Base-by-base conservation (phyloP, 2,329 filamentous ascomycete species). In the Allantophomopsis lycopodina region DNA sequence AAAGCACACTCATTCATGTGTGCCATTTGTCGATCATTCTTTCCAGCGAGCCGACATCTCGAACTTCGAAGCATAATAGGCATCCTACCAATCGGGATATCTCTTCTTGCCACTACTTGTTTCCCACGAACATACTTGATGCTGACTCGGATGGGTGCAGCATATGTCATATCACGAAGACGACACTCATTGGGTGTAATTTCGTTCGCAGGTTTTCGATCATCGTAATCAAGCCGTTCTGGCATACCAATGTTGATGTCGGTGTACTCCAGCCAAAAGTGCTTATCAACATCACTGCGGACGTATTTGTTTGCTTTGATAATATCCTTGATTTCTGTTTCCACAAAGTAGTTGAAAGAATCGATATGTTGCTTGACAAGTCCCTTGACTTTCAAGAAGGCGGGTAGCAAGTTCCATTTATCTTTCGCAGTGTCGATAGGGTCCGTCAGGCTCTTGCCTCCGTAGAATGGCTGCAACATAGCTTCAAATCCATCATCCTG, bases 321-420 rank as follows among this genome's bases (percentile, higher is more conserved):
- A 50, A 98, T 98, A 53, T 95, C 88, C 63, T 94, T 94, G 59
- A 98, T 79, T 57, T 96, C 88, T 41, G 93, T 83, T 51, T 98
- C 86, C 49, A 95, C 83, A 52, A 98, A 96, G 63, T 91, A 94
- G 63, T 98, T 95, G 70, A 93, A 98, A 17, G 91, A 96, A 65
- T 98, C 93, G 35, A 54, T 71, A 48, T 68, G 73, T 67, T 96
- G 89, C 61, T 95, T 95, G 39, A 95, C 88, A 42, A 95, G 68
- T 42, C 88, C 74, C 62, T 98, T 98, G 53, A 95, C 88, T 61
- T 95, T 95, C 43, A 98, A 66, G 60, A 98, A 98, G n/a, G 91
- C 91, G 1, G 91, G 93, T 20, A 98, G 65, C 33, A 98, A 69
- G 58, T 96, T 94, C 76, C 89, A 95, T 69, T 98, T 98, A 65